Base-by-base conservation (phyloP, 176 grass and related monocot genomes). In the Urochloa ruziziensis region DNA sequence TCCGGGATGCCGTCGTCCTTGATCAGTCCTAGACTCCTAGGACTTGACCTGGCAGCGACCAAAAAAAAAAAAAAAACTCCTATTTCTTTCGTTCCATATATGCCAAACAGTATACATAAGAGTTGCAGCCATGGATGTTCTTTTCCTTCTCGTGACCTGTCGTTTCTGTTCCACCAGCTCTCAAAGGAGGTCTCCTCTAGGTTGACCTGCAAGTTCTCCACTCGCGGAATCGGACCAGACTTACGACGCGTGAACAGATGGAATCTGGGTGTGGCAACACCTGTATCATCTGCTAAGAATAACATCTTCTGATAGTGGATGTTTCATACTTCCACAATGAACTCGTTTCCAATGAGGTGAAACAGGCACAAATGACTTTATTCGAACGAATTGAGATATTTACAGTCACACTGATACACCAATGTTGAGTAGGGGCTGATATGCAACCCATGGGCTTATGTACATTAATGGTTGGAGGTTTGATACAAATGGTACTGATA, bases 351-450 rank as follows among this genome's bases (percentile, higher is more conserved):
- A 70, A 37, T 48, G 0, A 9, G 19, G 29, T 6, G n/a, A 53
- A 57, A 10, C 46, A 67, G 56, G 56, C 24, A 58, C 14, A 1
- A 17, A 12, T 0, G 7, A 52, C 47, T 48, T 58, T 83, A 71
- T 75, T 82, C 83, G 66, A 82, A 73, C 48, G 6, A 86, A 90
- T 86, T 1, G 13, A 34, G 33, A 78, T 86, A 83, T 90, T 90
- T 86, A 90, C 84, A 86, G 1, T 81, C 74, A 65, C 62, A 80
- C 62, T 0, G 78, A 44, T 57, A 85, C 15, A 35, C 15, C 19
- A 76, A 68, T 37, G 62, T 70, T 77, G n/a, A 24, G 68, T 59
- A 28, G 29, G 21, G 57, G n/a, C 40, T 82, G 79, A 17, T 58
- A 28, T 39, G 49, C 60, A 76, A 67, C 17, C 35, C 62, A 74